These are phyloP conservation scores for Xerocomellus dryophilus DNA, from an alignment of 768 basidiomycete genomes.

Conservation along the genomic window DNA sequence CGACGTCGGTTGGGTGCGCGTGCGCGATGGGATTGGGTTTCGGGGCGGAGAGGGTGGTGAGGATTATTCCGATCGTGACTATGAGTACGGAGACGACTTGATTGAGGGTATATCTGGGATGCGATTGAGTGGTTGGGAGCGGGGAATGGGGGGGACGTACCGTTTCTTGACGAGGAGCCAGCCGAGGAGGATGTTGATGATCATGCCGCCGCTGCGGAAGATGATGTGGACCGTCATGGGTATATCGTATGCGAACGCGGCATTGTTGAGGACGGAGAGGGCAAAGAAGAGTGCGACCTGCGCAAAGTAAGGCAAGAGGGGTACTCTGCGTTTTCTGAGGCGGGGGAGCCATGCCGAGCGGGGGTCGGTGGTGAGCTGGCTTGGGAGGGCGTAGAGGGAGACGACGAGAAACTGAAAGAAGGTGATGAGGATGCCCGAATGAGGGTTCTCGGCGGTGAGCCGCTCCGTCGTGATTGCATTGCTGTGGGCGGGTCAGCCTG, in stretches of 20 bases:
- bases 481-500: constrained; percentile 38
- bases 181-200: constrained; percentile 80
- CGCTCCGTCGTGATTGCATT: constrained; percentile 79
- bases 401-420: constrained; percentile 82
- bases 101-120: constrained; percentile 52
- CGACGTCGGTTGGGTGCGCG: neutral
- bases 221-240: constrained; percentile 95
- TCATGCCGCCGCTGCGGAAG: constrained; percentile 84
- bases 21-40: constrained; percentile 22
- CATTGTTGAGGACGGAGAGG: constrained; percentile 83
- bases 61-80: constrained; percentile 73
- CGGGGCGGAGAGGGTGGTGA: constrained; percentile 80
- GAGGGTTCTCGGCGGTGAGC: constrained; percentile 63
- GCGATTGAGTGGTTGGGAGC: constrained; percentile 5
- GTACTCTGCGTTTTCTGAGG: constrained; percentile 63
- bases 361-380: constrained; percentile 41
- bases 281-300: constrained; percentile 82
- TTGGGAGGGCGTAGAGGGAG: constrained; percentile 68
- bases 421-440: constrained; percentile 80
- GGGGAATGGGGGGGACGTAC: constrained; percentile 36
- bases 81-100: constrained; percentile 78
- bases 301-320: constrained; percentile 65
- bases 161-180: constrained; percentile 62
- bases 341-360: constrained; percentile 34
- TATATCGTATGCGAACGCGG: constrained; percentile 81